Evolutionary conservation across 352 stramenopile genomes (phyloP), one percentile per base, ranked within the genome.

Genomic region (Elongisporangium senticosum): DNA sequence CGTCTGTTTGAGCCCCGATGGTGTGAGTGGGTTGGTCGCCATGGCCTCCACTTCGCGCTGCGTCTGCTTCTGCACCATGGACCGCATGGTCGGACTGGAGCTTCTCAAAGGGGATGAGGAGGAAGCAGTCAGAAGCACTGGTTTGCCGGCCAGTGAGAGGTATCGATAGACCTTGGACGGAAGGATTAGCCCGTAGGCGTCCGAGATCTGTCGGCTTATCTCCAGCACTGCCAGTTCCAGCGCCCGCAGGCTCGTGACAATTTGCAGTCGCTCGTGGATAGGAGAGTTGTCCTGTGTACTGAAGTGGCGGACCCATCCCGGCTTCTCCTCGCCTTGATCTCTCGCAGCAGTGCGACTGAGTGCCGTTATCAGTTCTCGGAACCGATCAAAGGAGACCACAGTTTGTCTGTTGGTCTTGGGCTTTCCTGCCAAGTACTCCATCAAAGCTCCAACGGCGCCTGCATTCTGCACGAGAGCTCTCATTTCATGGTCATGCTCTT

Each of bases 161-260:
- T 79, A 61, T 10, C 53, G 56, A 53, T 79, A 81, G 0, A 61
- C 64, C 19, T 37, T 39, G 0, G 57, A 47, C 5, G 72, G 69
- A 13, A 68, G 47, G 21, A 81, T 69, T 20, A 61, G 66, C 1
- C 55, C 62, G 10, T 64, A 62, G 2, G 10, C 11, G 26, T 63
- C 58, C 4, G 58, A 60, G 15, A 79, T 57, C 14, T 70, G 21
- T 7, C 55, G 56, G 3, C 58, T 53, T 7, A 81, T 75, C 2
- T 76, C 59, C 21, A 75, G 55, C n/a, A 81, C 64, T 15, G 49
- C 59, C 17, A 79, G 59, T 15, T 81, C 72, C 14, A 81, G 58
- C 2, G 52, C 64, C 6, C 64, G 72, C 13, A 81, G 59, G 49
- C 64, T 75, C 1, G 57, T 62, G 40, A 77, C 8, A 13, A 59